These are phyloP conservation scores for Athelia sp. DNA, from an alignment of 1,284 basidiomycete genomes.

Conservation along the genomic window DNA sequence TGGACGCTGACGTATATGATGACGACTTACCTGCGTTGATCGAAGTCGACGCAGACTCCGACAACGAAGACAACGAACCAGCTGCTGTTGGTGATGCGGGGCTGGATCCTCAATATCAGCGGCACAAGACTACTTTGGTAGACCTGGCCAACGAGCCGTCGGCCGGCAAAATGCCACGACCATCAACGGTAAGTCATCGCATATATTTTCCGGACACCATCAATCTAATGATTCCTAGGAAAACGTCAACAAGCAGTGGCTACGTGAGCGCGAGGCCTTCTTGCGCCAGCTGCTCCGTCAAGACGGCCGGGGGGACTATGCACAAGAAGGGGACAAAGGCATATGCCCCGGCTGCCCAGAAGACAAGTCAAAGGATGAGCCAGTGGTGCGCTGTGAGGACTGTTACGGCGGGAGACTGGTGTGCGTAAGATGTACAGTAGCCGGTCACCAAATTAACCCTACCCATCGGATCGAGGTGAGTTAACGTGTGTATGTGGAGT, in stretches of 20 bases:
- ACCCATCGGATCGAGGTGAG: background rate
- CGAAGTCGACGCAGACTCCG: too few relatives aligned
- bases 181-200: too few relatives aligned
- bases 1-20: too few relatives aligned
- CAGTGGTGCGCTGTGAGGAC: background rate
- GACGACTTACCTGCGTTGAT: too few relatives aligned
- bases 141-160: too few relatives aligned
- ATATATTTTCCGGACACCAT: too few relatives aligned
- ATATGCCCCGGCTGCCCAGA: background rate
- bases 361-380: background rate
- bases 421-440: background rate
- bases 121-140: too few relatives aligned
- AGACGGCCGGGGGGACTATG: background rate
- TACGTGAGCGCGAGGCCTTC: background rate
- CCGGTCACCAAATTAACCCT: background rate
- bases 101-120: too few relatives aligned
- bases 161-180: too few relatives aligned
- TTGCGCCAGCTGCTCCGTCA: background rate
- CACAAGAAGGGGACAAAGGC: background rate
- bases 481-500: background rate
- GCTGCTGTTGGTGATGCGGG: too few relatives aligned
- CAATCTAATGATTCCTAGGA: background rate
- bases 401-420: background rate
- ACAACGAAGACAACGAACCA: too few relatives aligned
- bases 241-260: background rate